Evolutionary conservation across 345 rosid species (phyloP), one percentile per base, ranked within the genome.

Genomic region (Theobroma cacao): DNA sequence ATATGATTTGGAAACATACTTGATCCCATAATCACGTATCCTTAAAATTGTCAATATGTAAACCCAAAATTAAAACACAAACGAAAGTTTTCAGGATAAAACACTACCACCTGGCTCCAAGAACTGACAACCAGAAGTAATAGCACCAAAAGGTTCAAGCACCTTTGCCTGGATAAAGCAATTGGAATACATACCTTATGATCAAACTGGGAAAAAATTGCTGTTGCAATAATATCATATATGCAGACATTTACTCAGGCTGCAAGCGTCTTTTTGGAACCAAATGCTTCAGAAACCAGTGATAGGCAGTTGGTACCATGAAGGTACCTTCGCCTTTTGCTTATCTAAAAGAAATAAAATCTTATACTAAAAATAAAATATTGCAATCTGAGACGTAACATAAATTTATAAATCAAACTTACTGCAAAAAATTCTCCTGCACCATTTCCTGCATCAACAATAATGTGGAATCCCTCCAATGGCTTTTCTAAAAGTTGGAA

Each of bases 401-500:
- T 55, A 34, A n/a, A 13, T n/a, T 43, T 72, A 43, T 31, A 75
- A 79, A 74, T 40, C 48, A 33, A 79, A 87, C 98, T 92, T 85
- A 94, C 98, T 10, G 98, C 93, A 73, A 97, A 97, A 87, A 93
- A 97, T 28, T 98, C 99, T 82, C 98, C 98, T 43, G 98, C 97
- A 82, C 99, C 99, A 87, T 96, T 94, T 86, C 99, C 99, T 34
- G 98, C 99, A 87, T 96, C 99, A 75, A 96, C 99, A 85, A 96
- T 87, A 41, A 94, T 86, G 78, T 92, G 99, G 87, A 96, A 96
- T 66, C 98, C 99, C 80, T 91, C 98, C 86, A 96, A 83, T 53
- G 99, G 99, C 85, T 91, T 96, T 87, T 91, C 99, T 94, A 83
- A 30, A 78, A 81, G 41, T 84, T 82, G 59, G 10, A 20, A 78